Conservation (phyloP, 73 alveolate species). For the Paramecium tetraurelia region DNA sequence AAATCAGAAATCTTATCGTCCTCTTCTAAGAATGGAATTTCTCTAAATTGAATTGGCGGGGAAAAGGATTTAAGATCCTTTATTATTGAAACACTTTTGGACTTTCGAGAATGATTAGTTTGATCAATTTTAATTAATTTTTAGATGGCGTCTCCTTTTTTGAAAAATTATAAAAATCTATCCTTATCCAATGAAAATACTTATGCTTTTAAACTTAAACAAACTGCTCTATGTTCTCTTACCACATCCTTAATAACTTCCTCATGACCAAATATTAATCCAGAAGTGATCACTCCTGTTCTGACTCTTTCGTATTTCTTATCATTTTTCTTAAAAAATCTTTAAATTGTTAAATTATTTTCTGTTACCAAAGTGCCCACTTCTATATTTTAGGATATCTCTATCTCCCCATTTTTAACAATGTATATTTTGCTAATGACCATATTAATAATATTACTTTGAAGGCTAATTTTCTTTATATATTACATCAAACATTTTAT, state of each 20-base stretch:
- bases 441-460: background rate
- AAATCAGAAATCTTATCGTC: background rate
- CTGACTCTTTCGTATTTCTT: constrained; percentile 34
- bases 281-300: background rate
- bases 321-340: constrained; percentile 27
- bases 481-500: background rate
- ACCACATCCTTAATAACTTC: background rate
- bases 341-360: constrained; percentile 3
- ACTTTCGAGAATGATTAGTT: background rate
- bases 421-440: background rate
- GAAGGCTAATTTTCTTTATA: constrained; percentile 4
- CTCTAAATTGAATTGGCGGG: background rate
- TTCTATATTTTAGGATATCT: background rate
- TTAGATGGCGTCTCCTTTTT: background rate
- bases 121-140: background rate
- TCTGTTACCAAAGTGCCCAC: background rate
- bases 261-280: constrained; percentile 40
- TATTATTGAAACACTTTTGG: background rate
- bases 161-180: background rate
- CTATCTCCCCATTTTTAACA: constrained; percentile 27
- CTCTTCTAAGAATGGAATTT: background rate
- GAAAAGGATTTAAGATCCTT: background rate
- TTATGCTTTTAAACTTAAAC: background rate
- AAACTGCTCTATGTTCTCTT: background rate
- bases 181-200: constrained; percentile 37